A percentile compares a stretch with the other conserved stretches of the same genome.
Evolutionary conservation across 495 filamentous ascomycete species (phyloP).

Genomic region (Penicillium silybi): DNA sequence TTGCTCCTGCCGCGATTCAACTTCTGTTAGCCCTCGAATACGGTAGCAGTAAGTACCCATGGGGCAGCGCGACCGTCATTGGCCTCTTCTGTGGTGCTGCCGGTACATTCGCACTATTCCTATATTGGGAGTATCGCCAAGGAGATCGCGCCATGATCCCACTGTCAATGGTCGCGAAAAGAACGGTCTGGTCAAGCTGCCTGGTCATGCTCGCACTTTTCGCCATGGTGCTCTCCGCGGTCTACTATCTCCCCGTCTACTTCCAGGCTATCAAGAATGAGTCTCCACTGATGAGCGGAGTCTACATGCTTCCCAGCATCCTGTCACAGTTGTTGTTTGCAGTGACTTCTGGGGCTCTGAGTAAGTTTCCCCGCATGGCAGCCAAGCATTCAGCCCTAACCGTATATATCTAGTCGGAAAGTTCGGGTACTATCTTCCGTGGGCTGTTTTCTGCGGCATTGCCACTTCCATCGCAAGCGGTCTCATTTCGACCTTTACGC

Average conservation of each 20-base stretch:
- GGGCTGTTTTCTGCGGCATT: slow-evolving; percentile 26
- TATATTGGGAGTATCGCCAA: slow-evolving; percentile 43
- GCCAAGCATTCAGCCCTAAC: slow-evolving; percentile 1
- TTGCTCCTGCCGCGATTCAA: slow-evolving; percentile 42
- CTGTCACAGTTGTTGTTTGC: slow-evolving; percentile 46
- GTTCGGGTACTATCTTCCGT: slow-evolving; percentile 51
- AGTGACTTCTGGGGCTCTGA: slow-evolving; percentile 39
- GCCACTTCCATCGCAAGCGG: slow-evolving; percentile 41
- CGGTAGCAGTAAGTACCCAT: slow-evolving; percentile 36
- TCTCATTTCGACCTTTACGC: slow-evolving; percentile 46
- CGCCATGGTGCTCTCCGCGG: slow-evolving; percentile 19
- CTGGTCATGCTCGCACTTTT: slow-evolving; percentile 18
- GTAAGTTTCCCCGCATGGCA: slow-evolving; percentile 17
- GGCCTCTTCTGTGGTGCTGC: slow-evolving; percentile 50
- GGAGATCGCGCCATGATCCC: slow-evolving; percentile 53
- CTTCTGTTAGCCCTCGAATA: slow-evolving; percentile 50
- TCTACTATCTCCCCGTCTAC: slow-evolving; percentile 39
- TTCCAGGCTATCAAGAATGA: slow-evolving; percentile 34
- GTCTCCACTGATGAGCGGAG: slow-evolving; percentile 32
- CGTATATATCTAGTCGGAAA: slow-evolving; percentile 23
- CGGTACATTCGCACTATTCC: slow-evolving; percentile 37
- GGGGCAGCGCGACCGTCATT: slow-evolving; percentile 45
- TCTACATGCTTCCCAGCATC: slow-evolving; percentile 42
- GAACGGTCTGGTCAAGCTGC: slow-evolving; percentile 32
- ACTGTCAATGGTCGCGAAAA: slow-evolving; percentile 25